Evolutionary conservation across 176 grass and related monocot genomes (phyloP), one percentile per base, ranked within the genome.

Genomic region (Dactylis glomerata): DNA sequence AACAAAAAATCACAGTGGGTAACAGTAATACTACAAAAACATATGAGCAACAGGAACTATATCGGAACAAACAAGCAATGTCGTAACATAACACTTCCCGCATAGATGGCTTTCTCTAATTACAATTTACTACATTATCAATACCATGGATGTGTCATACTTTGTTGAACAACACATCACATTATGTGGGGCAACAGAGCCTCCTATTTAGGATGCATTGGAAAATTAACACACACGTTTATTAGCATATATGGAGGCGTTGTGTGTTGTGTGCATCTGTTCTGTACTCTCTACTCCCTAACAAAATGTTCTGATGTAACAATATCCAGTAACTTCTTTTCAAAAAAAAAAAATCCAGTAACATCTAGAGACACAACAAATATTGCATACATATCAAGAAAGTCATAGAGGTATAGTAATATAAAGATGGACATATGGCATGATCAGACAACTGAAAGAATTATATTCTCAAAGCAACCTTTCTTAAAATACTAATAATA

Each of bases 401-500:
- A 83, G 31, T 62, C 11, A 71, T 11, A 31, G 26, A 49, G 40
- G 71, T 41, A 8, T 36, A 24, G 33, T 56, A 79, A 41, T 49
- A 83, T 58, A 80, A 10, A n/a, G 5, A 67, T 80, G 36, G 56
- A 14, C 28, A 57, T 59, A 85, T 76, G 64, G 4, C 49, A 89
- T 64, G 71, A 61, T 63, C 6, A 28, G 47, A 46, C 27, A 83
- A 49, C 14, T 66, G 37, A 27, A 75, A 75, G 17, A 80, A 80
- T 31, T 59, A 54, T 33, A 19, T 32, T 61, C 40, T 54, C 7
- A 81, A 59, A 46, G 56, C 27, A 59, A 75, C 24, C 31, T 76
- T 75, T 44, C 58, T 51, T 62, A 27, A 68, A 75, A 81, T 79
- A 90, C 40, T 42, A 76, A 38, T 83, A 40, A 38, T 83, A 40